Percentiles rank a stretch among this genome's conserved stretches.
Evolutionary conservation across 2,329 filamentous ascomycete species (phyloP).

Genomic region (Rosellinia necatrix): DNA sequence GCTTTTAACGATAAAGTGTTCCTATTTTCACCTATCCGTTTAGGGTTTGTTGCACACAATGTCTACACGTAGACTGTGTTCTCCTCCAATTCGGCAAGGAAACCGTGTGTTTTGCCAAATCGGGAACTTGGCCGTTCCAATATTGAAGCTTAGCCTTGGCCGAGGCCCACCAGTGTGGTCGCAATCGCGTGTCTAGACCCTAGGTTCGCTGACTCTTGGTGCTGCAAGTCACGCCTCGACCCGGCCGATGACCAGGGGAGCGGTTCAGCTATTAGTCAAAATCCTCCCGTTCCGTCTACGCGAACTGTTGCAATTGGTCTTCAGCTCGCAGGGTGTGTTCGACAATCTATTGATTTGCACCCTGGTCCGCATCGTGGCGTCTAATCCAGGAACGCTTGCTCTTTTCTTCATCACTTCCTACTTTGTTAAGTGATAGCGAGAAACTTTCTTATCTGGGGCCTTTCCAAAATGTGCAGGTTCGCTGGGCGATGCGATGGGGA

Average conservation of each 20-base stretch:
- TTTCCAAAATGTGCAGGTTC: neutral
- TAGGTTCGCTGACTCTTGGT: constrained; percentile 1
- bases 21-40: no score
- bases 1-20: no score
- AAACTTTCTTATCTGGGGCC: no score
- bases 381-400: neutral
- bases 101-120: neutral
- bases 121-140: neutral
- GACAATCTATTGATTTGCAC: constrained; percentile 9
- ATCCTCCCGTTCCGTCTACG: neutral
- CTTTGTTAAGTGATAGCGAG: no score
- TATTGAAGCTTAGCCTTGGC: constrained; percentile 3
- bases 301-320: constrained; percentile 12
- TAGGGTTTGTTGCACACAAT: no score
- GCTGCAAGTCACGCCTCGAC: constrained; percentile 6
- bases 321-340: constrained; percentile 14
- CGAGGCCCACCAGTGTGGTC: neutral
- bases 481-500: neutral
- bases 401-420: no score
- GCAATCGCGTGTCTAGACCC: constrained; percentile 16
- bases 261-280: constrained; percentile 6
- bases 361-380: neutral
- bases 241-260: constrained; percentile 10
- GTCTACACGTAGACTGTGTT: no score
- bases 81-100: neutral